A percentile compares a stretch with the other conserved stretches of the same genome.
Evolutionary conservation across 1,139 yeast species (phyloP).

Genomic region (Lodderomyces theae): DNA sequence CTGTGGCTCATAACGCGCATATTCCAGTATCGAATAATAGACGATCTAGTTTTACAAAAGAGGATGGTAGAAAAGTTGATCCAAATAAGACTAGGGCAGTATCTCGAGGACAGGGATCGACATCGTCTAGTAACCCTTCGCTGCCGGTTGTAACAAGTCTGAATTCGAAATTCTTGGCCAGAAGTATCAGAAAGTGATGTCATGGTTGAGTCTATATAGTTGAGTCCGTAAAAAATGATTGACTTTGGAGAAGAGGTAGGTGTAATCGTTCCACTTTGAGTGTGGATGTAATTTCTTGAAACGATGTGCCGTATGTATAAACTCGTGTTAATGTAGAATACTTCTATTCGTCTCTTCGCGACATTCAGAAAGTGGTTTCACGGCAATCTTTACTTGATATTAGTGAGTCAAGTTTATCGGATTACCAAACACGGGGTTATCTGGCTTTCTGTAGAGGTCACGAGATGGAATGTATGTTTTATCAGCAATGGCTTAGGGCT

Average conservation of each 20-base stretch:
- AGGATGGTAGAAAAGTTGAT: constrained; percentile 17
- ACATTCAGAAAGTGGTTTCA: no score
- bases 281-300: no score
- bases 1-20: constrained; percentile 38
- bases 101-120: constrained; percentile 1
- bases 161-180: constrained; percentile 44
- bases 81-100: constrained; percentile 6
- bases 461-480: background rate
- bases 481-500: constrained; percentile 6
- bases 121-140: constrained; percentile 5
- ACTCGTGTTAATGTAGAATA: no score
- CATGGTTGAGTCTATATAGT: background rate
- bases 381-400: no score
- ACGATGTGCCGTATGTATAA: no score
- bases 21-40: constrained; percentile 23
- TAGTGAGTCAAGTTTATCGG: no score
- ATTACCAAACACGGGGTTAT: no score
- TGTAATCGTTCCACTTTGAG: no score
- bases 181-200: constrained; percentile 40
- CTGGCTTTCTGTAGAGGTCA: background rate
- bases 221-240: no score
- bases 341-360: no score
- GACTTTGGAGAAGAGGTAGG: no score
- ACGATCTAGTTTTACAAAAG: constrained; percentile 40
- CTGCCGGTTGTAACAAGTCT: constrained; percentile 30